phyloP scores from a whole-genome alignment of 2,329 filamentous ascomycete genomes.

The Sclerotinia spermophila region DNA sequence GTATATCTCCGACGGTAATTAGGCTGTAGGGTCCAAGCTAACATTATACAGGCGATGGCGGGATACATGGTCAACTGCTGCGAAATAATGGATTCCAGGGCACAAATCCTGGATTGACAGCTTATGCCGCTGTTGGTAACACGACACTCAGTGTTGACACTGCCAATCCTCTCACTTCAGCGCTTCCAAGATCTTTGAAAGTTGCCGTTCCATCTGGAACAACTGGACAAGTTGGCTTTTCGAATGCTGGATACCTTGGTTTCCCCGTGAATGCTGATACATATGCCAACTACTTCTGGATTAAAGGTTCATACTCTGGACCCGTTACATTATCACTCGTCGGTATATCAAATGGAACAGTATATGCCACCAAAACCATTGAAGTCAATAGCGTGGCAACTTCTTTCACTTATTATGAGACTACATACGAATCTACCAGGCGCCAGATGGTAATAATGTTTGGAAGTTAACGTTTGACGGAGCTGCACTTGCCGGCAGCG shows the following conservation, averaged over 20 bases:
- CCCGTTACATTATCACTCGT: conserved; percentile 18
- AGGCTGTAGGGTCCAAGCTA: neutral
- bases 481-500: conserved; percentile 31
- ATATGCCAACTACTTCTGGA: conserved; percentile 25
- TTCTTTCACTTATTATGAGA: conserved; percentile 21
- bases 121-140: conserved; percentile 20
- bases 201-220: conserved; percentile 23
- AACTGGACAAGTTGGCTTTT: conserved; percentile 33
- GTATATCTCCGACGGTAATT: neutral
- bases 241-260: conserved; percentile 34
- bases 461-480: conserved; percentile 52
- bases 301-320: conserved; percentile 23
- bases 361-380: conserved; percentile 20
- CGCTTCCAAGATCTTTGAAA: conserved; percentile 21
- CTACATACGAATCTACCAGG: conserved; percentile 13
- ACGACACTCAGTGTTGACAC: conserved; percentile 19
- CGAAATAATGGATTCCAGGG: conserved; percentile 65
- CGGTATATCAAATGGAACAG: conserved; percentile 14
- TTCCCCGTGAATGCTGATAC: conserved; percentile 28
- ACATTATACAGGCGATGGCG: conserved; percentile 51
- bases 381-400: conserved; percentile 15
- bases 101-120: conserved; percentile 11
- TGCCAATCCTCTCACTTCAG: conserved; percentile 18
- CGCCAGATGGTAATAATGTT: conserved; percentile 46
- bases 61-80: conserved; percentile 67